A percentile compares a stretch with the other conserved stretches of the same genome.
Conservation (phyloP, 257 asterid species). For the Lycium ferocissimum region DNA sequence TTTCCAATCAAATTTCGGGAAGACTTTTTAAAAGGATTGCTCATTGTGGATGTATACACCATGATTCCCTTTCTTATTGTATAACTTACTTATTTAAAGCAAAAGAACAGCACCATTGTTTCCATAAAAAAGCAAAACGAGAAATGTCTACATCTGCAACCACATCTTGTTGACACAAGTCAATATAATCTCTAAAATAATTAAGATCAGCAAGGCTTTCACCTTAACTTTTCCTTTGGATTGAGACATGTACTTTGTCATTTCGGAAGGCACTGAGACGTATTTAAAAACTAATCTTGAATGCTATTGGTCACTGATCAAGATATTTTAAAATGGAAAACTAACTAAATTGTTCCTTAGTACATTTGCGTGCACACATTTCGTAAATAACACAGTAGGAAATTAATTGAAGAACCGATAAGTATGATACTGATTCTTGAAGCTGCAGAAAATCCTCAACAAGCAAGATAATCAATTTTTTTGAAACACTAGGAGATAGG, state of each 20-base stretch:
- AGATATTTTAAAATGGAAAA: neutral
- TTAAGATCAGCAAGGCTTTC: neutral
- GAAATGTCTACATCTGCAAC: neutral
- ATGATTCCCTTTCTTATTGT: neutral
- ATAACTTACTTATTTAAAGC: neutral
- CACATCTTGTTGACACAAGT: neutral
- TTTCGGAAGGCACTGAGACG: neutral
- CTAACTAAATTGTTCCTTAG: neutral
- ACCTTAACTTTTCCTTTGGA: neutral
- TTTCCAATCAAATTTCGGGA: neutral
- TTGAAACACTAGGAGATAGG: neutral
- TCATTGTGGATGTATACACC: neutral
- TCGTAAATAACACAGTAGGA: neutral
- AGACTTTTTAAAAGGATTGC: neutral
- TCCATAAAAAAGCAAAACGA: neutral
- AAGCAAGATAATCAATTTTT: neutral
- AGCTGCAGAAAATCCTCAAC: neutral
- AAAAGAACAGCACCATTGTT: neutral
- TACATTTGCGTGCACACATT: neutral
- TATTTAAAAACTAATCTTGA: neutral
- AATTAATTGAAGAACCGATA: neutral
- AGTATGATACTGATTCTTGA: neutral
- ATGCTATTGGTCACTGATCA: neutral
- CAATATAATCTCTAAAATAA: neutral
- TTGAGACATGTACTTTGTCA: too few species aligned